A percentile compares a stretch with the other conserved stretches of the same genome.
Conservation (phyloP, 2,329 filamentous ascomycete species). For the Immersiporthe knoxdaviesiana region DNA sequence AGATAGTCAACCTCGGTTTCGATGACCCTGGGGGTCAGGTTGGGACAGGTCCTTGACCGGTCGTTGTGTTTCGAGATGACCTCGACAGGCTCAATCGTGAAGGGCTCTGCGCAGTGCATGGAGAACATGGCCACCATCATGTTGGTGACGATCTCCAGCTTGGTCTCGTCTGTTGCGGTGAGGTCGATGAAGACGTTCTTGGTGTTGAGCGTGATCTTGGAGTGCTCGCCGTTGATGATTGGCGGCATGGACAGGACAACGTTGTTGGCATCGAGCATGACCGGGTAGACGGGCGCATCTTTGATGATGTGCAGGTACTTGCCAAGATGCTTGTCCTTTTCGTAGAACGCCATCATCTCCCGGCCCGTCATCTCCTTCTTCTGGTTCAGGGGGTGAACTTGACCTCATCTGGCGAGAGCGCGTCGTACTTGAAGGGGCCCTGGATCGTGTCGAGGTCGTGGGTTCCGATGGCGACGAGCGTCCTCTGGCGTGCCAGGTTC, state of each 20-base stretch:
- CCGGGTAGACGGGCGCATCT: slow-evolving; percentile 91
- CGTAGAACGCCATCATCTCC: slow-evolving; percentile 93
- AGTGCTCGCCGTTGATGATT: slow-evolving; percentile 97
- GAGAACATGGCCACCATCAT: slow-evolving; percentile 99
- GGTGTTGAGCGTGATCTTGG: slow-evolving; percentile 90
- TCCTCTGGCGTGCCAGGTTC: slow-evolving; percentile 90
- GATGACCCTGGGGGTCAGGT: slow-evolving; percentile 74
- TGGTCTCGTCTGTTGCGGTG: slow-evolving; percentile 93
- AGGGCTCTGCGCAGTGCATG: slow-evolving; percentile 82
- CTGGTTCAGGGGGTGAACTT: slow-evolving; percentile 91
- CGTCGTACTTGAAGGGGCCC: slow-evolving; percentile 96
- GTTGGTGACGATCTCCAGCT: slow-evolving; percentile 92
- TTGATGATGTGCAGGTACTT: slow-evolving; percentile 92
- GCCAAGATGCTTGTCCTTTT: slow-evolving; percentile 89
- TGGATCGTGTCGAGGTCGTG: slow-evolving; percentile 93
- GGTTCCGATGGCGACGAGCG: slow-evolving; percentile 94
- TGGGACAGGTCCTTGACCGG: slow-evolving; percentile 78
- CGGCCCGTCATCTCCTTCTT: slow-evolving; percentile 83
- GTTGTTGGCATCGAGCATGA: slow-evolving; percentile 88
- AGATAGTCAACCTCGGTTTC: slow-evolving; percentile 91
- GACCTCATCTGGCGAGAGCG: slow-evolving; percentile 87
- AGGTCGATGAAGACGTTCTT: slow-evolving; percentile 97
- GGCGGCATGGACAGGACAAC: slow-evolving; percentile 91
- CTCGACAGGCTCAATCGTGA: slow-evolving; percentile 91
- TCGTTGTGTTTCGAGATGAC: slow-evolving; percentile 91